Evolutionary conservation across 2,329 filamentous ascomycete species (phyloP), one percentile per base, ranked within the genome.

Genomic region (Pseudogymnoascus sp.): DNA sequence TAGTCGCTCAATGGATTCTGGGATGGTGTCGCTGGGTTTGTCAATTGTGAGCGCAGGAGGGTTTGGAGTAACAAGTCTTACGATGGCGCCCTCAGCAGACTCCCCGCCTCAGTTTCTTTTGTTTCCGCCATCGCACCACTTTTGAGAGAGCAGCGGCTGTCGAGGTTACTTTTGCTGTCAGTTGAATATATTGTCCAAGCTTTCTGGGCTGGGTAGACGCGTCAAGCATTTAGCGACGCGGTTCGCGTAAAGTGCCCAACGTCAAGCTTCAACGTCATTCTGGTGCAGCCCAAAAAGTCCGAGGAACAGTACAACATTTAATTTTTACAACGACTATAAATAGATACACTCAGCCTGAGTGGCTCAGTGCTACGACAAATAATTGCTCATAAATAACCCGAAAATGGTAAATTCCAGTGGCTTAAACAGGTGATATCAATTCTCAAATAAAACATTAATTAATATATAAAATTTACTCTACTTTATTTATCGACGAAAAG

Each of bases 81-180:
- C 81, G 79, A 77, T 60, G 81, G 80, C 65, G 77, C 77, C 66
- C 77, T 77, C 63, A 84, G 77, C 62, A 84, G 70, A 64, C 71
- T 77, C 14, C 75, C 69, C 47, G 67, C 67, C 29, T 64, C 64
- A 14, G 67, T 64, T 54, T 64, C 54, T 21, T 67, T 45, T 8
- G 11, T 16, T 39, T 36, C 61, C 36, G 68, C 68, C 71, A 73
- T 73, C 12, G 34, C 34, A 31, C 31, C 34, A 31, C 21, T 61
- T 39, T 23, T 61, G 18, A 18, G 39, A 40, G 39, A 61, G n/a
- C 59, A 61, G 59, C n/a, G 12, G 18, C 14, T 23, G 59, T 61
- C 12, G 34, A 23, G 23, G 10, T 26, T 61, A 14, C 36, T 26
- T 39, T 31, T 29, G 31, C 12, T 40, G 59, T 26, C 59, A 31